These are phyloP conservation scores for Ascochyta pisi DNA, from an alignment of 2,329 filamentous ascomycete species.

Conservation along the genomic window DNA sequence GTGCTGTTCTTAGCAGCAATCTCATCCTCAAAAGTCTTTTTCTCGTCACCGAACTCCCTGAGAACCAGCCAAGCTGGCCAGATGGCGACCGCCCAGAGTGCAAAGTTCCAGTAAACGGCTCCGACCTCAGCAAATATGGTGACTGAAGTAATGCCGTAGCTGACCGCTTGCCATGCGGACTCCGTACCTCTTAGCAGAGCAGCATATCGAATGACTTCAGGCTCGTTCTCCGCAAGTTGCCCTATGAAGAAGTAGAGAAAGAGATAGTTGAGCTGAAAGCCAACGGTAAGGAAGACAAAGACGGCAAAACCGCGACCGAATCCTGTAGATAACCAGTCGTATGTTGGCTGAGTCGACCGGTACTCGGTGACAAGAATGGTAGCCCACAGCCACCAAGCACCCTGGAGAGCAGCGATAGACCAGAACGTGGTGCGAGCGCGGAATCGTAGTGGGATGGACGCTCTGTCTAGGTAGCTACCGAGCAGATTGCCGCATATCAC, in stretches of 20 bases:
- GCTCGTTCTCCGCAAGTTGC: conserved; percentile 66
- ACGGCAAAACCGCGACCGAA: conserved; percentile 72
- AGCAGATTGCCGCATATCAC: conserved; percentile 70
- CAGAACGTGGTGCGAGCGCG: conserved; percentile 64
- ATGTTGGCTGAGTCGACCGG: conserved; percentile 62
- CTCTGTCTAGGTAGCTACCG: conserved; percentile 70
- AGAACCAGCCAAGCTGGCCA: conserved; percentile 72
- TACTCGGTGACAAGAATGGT: conserved; percentile 70
- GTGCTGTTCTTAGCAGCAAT: neutral
- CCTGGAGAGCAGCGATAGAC: conserved; percentile 63
- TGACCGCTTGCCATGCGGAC: conserved; percentile 75
- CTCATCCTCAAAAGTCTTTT: conserved; percentile 15
- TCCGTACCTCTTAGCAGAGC: conserved; percentile 73
- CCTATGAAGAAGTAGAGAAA: conserved; percentile 76
- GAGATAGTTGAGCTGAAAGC: conserved; percentile 77
- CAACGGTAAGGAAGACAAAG: conserved; percentile 70
- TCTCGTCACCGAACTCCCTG: conserved; percentile 58
- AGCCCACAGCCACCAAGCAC: conserved; percentile 76
- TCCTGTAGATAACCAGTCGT: conserved; percentile 69
- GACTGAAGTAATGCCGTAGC: conserved; percentile 71
- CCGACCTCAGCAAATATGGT: conserved; percentile 69
- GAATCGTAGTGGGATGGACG: conserved; percentile 59
- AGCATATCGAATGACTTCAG: conserved; percentile 71
- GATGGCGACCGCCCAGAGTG: conserved; percentile 69
- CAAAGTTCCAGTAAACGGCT: conserved; percentile 74